A percentile compares a stretch with the other conserved stretches of the same genome.
phyloP scores from a whole-genome alignment of 345 rosid species.

The Eutrema japonicum region DNA sequence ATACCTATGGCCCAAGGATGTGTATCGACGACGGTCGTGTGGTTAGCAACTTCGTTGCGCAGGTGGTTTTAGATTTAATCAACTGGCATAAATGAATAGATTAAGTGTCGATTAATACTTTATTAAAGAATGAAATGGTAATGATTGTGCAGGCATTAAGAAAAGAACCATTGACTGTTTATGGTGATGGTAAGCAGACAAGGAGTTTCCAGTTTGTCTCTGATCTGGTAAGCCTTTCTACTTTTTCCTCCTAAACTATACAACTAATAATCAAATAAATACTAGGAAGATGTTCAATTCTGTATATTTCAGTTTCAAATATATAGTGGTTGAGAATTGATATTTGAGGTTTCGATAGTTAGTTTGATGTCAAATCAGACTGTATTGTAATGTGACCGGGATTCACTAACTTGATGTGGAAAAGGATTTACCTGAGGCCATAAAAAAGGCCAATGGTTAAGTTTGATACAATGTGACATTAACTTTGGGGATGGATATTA shows the following conservation, averaged over 20 bases:
- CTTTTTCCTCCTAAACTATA: conserved; percentile 12
- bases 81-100: neutral
- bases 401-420: neutral
- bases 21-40: conserved; percentile 99
- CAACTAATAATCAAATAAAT: neutral
- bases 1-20: conserved; percentile 98
- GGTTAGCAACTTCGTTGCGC: conserved; percentile 97
- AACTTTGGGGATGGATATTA: conserved; percentile 7
- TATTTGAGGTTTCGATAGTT: too few species aligned
- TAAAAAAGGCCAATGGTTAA: neutral
- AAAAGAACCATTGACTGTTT: conserved; percentile 96
- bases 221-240: conserved; percentile 66
- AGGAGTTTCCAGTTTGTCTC: conserved; percentile 99
- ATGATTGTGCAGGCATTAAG: conserved; percentile 76
- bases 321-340: too few species aligned
- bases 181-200: conserved; percentile 99
- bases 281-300: neutral
- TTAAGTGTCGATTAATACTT: neutral
- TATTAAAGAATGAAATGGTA: neutral
- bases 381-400: neutral
- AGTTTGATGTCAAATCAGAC: too few species aligned
- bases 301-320: neutral
- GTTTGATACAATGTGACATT: neutral
- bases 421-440: neutral
- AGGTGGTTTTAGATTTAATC: conserved; percentile 50